Evolutionary conservation across 106 monocot species (phyloP), one percentile per base, ranked within the genome.

Genomic region (Vanilla planifolia): DNA sequence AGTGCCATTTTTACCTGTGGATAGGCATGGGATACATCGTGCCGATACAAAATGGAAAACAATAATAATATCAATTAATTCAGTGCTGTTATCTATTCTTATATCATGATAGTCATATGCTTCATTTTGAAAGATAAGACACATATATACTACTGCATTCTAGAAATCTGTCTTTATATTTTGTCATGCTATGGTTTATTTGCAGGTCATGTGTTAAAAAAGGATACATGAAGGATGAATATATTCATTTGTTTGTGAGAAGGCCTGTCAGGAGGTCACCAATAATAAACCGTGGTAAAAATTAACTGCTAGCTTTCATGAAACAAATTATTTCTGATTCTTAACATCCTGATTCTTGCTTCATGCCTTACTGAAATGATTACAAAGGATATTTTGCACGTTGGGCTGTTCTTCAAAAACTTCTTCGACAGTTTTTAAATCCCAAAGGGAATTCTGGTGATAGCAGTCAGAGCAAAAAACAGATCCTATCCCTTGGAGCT

Each of bases 161-260:
- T 15, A n/a, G 32, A 28, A 30, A 53, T 29, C 8, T 32, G 22
- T 8, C 28, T 7, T 53, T 32, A 53, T 53, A 16, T n/a, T 30
- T 30, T 53, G 28, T 15, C 16, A 53, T 30, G 16, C 53, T 32
- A 53, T 30, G 7, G 32, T 67, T 27, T 3, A 48, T 70, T 33
- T 46, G 9, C 50, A 98, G 96, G 58, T 91, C 96, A 0, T 98
- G 96, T 57, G 88, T 92, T 42, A 80, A 79, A 28, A 98, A 98
- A 64, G 91, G 96, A 46, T 98, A 98, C 62, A 92, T 98, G 74
- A 88, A 87, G 66, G 96, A 98, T 74, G 79, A 92, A 7, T 98
- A 75, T 58, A 84, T 98, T 25, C 87, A 88, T 37, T 67, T 91
- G 15, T 98, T 98, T 56, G 91, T 98, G 14, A 75, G 85, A 67